Evolutionary conservation across 2,329 filamentous ascomycete genomes (phyloP).

Genomic region (Fusarium multiceps): DNA sequence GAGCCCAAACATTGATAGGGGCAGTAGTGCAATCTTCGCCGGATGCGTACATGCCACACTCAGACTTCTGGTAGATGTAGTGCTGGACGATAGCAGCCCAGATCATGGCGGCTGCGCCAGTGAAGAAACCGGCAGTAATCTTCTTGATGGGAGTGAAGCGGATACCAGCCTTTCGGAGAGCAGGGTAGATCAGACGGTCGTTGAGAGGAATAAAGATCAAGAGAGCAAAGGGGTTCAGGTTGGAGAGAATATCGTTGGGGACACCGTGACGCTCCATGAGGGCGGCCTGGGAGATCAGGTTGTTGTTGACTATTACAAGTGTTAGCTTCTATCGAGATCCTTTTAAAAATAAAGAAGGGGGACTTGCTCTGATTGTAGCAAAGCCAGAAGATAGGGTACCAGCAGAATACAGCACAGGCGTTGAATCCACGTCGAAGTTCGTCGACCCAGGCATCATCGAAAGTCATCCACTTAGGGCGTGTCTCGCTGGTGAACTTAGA

Average conservation of each 20-base stretch:
- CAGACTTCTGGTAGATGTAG: slow-evolving; percentile 72
- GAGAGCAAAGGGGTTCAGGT: slow-evolving; percentile 78
- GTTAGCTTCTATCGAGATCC: slow-evolving; percentile 19
- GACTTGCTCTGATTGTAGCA: slow-evolving; percentile 58
- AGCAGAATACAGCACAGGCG: slow-evolving; percentile 76
- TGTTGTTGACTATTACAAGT: slow-evolving; percentile 61
- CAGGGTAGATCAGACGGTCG: slow-evolving; percentile 75
- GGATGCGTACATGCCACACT: slow-evolving; percentile 63
- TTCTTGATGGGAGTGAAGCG: slow-evolving; percentile 80
- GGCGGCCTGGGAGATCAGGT: slow-evolving; percentile 71
- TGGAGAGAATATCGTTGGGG: slow-evolving; percentile 80
- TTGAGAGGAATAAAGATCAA: slow-evolving; percentile 79
- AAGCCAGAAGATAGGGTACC: slow-evolving; percentile 72
- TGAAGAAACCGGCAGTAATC: slow-evolving; percentile 76
- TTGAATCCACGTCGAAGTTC: slow-evolving; percentile 75
- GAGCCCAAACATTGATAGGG: slow-evolving; percentile 68
- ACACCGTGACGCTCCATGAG: slow-evolving; percentile 75
- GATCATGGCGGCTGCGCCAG: slow-evolving; percentile 69
- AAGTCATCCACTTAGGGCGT: slow-evolving; percentile 78
- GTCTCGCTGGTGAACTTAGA: slow-evolving; percentile 65
- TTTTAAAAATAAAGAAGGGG: too few relatives aligned
- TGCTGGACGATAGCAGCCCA: slow-evolving; percentile 65
- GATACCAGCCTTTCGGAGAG: slow-evolving; percentile 71
- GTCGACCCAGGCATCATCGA: slow-evolving; percentile 83
- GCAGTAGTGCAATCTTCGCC: slow-evolving; percentile 51